These are phyloP conservation scores for Verticillium albo-atrum DNA, from an alignment of 2,329 filamentous ascomycete species.

Conservation along the genomic window DNA sequence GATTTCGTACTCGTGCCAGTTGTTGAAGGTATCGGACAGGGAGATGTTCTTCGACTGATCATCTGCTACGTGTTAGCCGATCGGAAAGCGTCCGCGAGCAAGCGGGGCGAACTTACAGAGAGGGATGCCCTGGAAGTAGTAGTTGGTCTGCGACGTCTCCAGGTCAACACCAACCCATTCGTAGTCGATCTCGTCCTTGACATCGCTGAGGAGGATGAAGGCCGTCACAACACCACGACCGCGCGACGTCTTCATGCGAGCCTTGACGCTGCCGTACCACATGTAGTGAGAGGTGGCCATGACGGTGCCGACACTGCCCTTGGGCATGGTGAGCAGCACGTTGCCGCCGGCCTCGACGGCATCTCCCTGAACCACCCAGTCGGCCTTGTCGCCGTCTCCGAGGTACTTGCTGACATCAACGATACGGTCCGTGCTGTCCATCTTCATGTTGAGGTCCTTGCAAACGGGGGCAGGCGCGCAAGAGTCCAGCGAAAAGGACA, in stretches of 20 bases:
- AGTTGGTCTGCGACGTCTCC: constrained; percentile 81
- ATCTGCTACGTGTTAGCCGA: constrained; percentile 47
- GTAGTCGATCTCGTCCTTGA: constrained; percentile 98
- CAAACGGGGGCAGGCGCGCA: constrained; percentile 85
- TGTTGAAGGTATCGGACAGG: constrained; percentile 64
- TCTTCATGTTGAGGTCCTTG: constrained; percentile 66
- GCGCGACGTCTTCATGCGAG: constrained; percentile 77
- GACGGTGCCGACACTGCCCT: constrained; percentile 80
- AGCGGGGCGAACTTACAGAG: constrained; percentile 60
- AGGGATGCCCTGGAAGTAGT: constrained; percentile 91
- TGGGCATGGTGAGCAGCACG: constrained; percentile 84
- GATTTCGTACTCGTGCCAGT: constrained; percentile 88
- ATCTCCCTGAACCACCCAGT: constrained; percentile 86
- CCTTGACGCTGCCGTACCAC: constrained; percentile 94
- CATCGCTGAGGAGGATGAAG: constrained; percentile 91
- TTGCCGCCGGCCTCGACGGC: constrained; percentile 64
- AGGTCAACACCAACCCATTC: constrained; percentile 87
- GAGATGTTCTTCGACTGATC: constrained; percentile 70
- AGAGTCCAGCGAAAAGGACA: constrained; percentile 76
- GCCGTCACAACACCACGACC: constrained; percentile 91
- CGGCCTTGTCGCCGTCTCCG: constrained; percentile 71
- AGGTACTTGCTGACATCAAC: constrained; percentile 75
- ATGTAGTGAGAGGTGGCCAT: constrained; percentile 81
- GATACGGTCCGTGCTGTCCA: constrained; percentile 68
- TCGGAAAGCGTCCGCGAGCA: constrained; percentile 9